Evolutionary conservation across 164 flowering plant species (phyloP).

Genomic region (Macadamia tetraphylla): DNA sequence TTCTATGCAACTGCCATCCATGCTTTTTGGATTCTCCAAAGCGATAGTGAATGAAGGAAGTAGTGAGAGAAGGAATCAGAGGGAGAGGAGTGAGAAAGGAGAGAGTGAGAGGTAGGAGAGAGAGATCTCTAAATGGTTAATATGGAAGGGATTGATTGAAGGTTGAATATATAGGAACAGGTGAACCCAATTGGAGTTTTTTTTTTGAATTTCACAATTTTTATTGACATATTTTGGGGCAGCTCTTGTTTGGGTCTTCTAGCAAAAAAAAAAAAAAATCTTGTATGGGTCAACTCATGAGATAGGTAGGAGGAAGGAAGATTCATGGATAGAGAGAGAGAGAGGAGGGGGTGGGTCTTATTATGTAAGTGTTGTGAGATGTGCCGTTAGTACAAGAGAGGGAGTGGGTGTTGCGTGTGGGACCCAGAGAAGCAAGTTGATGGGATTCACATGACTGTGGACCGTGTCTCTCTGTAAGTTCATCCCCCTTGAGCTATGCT

Average conservation of each 20-base stretch:
- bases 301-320: constrained; percentile 56
- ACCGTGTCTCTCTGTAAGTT: constrained; percentile 42
- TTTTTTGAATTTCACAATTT: not conserved
- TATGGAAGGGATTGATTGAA: not conserved
- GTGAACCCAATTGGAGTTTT: not conserved
- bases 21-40: not conserved
- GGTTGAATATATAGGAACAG: constrained; percentile 7
- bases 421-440: constrained; percentile 50
- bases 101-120: too few relatives aligned
- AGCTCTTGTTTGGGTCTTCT: too few relatives aligned
- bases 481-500: constrained; percentile 65
- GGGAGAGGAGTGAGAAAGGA: too few relatives aligned
- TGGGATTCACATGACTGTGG: constrained; percentile 71
- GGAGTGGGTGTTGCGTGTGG: constrained; percentile 9
- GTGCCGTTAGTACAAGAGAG: constrained; percentile 21
- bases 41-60: too few relatives aligned
- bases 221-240: not conserved
- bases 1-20: not conserved
- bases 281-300: constrained; percentile 37
- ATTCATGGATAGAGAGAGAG: constrained; percentile 36
- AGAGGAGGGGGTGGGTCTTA: not conserved
- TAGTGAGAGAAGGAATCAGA: too few relatives aligned
- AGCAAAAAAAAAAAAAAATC: too few relatives aligned
- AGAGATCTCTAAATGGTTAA: too few relatives aligned
- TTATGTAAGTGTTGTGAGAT: constrained; percentile 45